A percentile compares a stretch with the other conserved stretches of the same genome.
These are phyloP conservation scores for Spinellus fusiger DNA, from an alignment of 192 early-diverging fungal genomes.

Conservation along the genomic window DNA sequence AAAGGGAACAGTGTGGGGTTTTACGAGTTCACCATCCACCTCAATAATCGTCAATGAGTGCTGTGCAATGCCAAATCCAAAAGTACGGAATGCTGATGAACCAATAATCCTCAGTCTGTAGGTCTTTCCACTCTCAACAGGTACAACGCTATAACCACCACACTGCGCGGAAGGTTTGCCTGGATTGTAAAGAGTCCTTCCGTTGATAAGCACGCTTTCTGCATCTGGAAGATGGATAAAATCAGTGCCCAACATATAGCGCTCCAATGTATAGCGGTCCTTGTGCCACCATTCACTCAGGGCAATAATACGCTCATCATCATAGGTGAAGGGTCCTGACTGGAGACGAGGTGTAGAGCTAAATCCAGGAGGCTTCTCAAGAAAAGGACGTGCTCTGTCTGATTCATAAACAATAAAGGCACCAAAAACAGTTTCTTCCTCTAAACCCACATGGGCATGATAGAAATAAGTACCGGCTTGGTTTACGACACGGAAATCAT, in stretches of 20 bases:
- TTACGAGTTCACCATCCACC: slow-evolving; percentile 39
- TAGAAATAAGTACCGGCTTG: slow-evolving; percentile 43
- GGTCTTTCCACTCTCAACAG: slow-evolving; percentile 20
- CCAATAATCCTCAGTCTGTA: slow-evolving; percentile 41
- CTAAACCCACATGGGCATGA: slow-evolving; percentile 28
- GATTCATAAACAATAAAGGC: slow-evolving; percentile 14
- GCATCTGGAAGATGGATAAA: slow-evolving; percentile 22
- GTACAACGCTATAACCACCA: slow-evolving; percentile 12
- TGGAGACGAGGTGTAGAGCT: background rate
- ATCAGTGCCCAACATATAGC: slow-evolving; percentile 5
- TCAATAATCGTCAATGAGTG: slow-evolving; percentile 52
- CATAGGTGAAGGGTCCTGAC: slow-evolving; percentile 22
- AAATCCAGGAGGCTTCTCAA: background rate
- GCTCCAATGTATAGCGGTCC: slow-evolving; percentile 22
- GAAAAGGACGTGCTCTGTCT: slow-evolving; percentile 7
- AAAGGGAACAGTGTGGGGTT: slow-evolving; percentile 32
- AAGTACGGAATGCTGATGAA: slow-evolving; percentile 34
- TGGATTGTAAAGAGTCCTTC: slow-evolving; percentile 3
- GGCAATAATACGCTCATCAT: slow-evolving; percentile 31
- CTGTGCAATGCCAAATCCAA: slow-evolving; percentile 40
- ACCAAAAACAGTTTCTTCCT: slow-evolving; percentile 15
- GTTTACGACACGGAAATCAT: slow-evolving; percentile 38
- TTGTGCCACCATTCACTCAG: slow-evolving; percentile 42
- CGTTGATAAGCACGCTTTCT: slow-evolving; percentile 47
- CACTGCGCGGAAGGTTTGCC: background rate